Evolutionary conservation across 1,284 basidiomycete genomes (phyloP), one percentile per base, ranked within the genome.

Genomic region (Earliella scabrosa): DNA sequence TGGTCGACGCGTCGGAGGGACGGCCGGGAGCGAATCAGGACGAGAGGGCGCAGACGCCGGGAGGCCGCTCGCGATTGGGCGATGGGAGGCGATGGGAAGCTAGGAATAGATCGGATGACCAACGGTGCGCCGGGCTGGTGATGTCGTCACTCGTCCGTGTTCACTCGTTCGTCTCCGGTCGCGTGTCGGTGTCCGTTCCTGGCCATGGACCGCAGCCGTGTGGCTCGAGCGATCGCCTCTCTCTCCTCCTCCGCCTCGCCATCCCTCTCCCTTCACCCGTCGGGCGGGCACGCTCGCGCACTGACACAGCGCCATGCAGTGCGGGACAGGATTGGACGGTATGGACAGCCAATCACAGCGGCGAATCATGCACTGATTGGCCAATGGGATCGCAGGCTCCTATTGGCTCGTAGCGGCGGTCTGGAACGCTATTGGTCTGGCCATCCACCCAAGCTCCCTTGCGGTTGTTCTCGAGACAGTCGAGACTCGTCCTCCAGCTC

Each of bases 351-450:
- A 61, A 60, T 54, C 55, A 63, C 13, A 36, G 26, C 16, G 20
- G 14, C 45, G 39, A 18, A 58, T 57, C 50, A 38, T 29, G 32
- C 50, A 43, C 54, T 64, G 64, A 67, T 67, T 67, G 66, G 64
- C 49, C 60, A 58, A 55, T 54, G 46, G 48, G 56, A 56, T 46
- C 45, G 34, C 32, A 43, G 35, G 23, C 41, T 64, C 59, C 55
- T 54, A 68, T 68, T 68, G 66, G 66, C 63, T 57, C 20, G 51
- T 35, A 58, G 51, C 49, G 48, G 54, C 56, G 60, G 65, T 58
- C 67, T 67, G 64, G 67, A 63, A 53, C 63, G 61, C 64, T 63
- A 67, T 68, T 68, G 67, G 67, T 59, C 67, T 68, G 65, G 63
- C 61, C 61, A 47, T 61, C 47, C 59, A 51, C 60, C 50, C 60